Conservation (phyloP, 2,329 filamentous ascomycete species). For the Coniochaeta sp. region DNA sequence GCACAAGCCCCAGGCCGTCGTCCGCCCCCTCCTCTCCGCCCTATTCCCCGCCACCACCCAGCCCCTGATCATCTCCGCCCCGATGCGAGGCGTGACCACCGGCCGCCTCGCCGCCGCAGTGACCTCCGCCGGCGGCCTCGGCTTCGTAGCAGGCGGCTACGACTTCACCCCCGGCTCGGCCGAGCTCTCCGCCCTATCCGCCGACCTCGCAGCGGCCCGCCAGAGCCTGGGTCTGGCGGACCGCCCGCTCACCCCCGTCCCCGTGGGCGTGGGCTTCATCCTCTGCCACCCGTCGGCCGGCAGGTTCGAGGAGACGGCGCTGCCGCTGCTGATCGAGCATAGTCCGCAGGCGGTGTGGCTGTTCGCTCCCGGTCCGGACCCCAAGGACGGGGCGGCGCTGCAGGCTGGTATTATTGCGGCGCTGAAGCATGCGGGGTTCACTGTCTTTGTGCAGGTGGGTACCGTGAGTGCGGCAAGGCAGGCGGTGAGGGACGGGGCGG, state of each 20-base stretch:
- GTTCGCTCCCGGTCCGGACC: conserved; percentile 48
- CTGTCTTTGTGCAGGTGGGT: conserved; percentile 55
- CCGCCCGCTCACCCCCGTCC: conserved; percentile 22
- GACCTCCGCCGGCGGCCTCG: conserved; percentile 30
- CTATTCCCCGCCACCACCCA: conserved; percentile 27
- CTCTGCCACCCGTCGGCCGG: conserved; percentile 36
- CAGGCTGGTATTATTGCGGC: conserved; percentile 27
- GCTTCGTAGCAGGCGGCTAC: conserved; percentile 23
- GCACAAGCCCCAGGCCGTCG: background rate
- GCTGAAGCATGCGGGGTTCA: conserved; percentile 26
- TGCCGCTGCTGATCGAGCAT: conserved; percentile 44
- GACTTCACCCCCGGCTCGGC: conserved; percentile 22
- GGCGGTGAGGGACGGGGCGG: conserved; percentile 38
- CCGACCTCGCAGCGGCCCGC: conserved; percentile 20
- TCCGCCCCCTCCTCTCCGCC: conserved; percentile 1
- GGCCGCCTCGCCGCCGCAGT: conserved; percentile 30
- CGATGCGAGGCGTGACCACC: conserved; percentile 30
- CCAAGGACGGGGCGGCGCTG: conserved; percentile 22
- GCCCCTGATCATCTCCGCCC: conserved; percentile 31
- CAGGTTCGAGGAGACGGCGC: conserved; percentile 31
- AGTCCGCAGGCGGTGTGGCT: conserved; percentile 57
- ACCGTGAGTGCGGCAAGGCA: conserved; percentile 47
- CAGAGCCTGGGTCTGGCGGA: conserved; percentile 16
- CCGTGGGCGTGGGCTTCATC: conserved; percentile 56
- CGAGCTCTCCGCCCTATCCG: conserved; percentile 19